Conservation (phyloP, 805 yeast genomes). For the Candida arabinofermentans region DNA sequence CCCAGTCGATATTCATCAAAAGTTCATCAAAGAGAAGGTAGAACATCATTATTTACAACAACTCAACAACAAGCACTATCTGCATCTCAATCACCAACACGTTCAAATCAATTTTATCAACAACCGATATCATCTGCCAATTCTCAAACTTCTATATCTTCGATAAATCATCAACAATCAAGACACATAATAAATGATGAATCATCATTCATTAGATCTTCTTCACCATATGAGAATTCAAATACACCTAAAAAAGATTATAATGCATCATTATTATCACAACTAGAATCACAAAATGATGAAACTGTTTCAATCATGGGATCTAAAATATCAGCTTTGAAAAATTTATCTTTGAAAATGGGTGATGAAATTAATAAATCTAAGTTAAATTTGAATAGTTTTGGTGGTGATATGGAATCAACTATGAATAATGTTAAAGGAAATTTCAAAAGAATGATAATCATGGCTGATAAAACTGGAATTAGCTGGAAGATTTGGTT, state of each 20-base stretch:
- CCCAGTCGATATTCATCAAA: slow-evolving; percentile 28
- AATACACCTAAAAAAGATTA: slow-evolving; percentile 33
- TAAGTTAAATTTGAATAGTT: slow-evolving; percentile 19
- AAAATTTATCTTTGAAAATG: slow-evolving; percentile 52
- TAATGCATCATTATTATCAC: slow-evolving; percentile 51
- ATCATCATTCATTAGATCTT: slow-evolving; percentile 21
- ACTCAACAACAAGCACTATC: slow-evolving; percentile 14
- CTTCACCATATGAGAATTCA: slow-evolving; percentile 40
- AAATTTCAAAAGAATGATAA: slow-evolving; percentile 54
- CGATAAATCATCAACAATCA: slow-evolving; percentile 1
- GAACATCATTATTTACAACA: slow-evolving; percentile 24
- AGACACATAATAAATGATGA: slow-evolving; percentile 4
- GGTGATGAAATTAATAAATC: slow-evolving; percentile 56
- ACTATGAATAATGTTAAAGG: slow-evolving; percentile 41
- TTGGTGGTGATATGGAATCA: slow-evolving; percentile 30
- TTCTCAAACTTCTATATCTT: slow-evolving; percentile 12
- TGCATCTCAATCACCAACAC: slow-evolving; percentile 11
- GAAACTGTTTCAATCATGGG: slow-evolving; percentile 53
- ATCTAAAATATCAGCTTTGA: slow-evolving; percentile 50
- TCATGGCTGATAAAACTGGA: slow-evolving; percentile 61
- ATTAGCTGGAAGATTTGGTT: slow-evolving; percentile 65
- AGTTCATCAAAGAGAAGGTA: slow-evolving; percentile 28
- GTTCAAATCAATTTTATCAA: slow-evolving; percentile 5
- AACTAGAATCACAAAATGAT: slow-evolving; percentile 63
- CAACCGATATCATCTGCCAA: neutral